Conservation (phyloP, 306 rosid species). For the Prunus dulcis region DNA sequence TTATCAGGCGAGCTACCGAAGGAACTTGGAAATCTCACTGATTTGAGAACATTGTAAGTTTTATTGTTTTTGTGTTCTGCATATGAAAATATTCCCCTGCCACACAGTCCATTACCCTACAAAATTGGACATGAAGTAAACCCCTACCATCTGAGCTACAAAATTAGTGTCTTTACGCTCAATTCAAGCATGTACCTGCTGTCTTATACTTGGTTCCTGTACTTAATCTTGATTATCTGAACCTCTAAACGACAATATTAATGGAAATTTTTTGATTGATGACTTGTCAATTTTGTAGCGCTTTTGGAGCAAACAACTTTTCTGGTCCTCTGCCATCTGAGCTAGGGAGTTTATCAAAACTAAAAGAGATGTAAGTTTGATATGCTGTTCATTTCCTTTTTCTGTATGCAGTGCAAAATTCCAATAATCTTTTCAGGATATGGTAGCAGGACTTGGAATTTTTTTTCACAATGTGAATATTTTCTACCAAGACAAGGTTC, state of each 20-base stretch:
- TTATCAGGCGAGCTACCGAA: constrained; percentile 75
- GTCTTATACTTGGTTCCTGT: background rate
- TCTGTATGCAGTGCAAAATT: background rate
- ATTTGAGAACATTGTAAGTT: constrained; percentile 46
- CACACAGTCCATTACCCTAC: background rate
- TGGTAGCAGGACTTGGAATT: background rate
- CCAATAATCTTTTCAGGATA: background rate
- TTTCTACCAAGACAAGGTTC: background rate
- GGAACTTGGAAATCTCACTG: constrained; percentile 60
- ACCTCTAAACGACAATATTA: background rate
- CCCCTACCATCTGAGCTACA: no score
- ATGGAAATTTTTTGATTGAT: background rate
- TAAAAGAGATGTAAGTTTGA: constrained; percentile 54
- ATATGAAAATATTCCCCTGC: background rate
- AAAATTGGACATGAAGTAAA: no score
- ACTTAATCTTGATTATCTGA: background rate
- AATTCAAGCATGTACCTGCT: background rate
- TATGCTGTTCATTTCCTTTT: background rate
- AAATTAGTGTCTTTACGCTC: no score
- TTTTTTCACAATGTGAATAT: background rate
- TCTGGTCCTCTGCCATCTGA: constrained; percentile 72
- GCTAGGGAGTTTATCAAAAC: constrained; percentile 53
- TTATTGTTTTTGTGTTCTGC: background rate
- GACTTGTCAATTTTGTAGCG: constrained; percentile 36
- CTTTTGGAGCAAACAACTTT: constrained; percentile 56